Percentiles rank a stretch among this genome's conserved stretches.
phyloP scores from a whole-genome alignment of 2,329 filamentous ascomycete genomes.

The Diaporthe citriasiana region DNA sequence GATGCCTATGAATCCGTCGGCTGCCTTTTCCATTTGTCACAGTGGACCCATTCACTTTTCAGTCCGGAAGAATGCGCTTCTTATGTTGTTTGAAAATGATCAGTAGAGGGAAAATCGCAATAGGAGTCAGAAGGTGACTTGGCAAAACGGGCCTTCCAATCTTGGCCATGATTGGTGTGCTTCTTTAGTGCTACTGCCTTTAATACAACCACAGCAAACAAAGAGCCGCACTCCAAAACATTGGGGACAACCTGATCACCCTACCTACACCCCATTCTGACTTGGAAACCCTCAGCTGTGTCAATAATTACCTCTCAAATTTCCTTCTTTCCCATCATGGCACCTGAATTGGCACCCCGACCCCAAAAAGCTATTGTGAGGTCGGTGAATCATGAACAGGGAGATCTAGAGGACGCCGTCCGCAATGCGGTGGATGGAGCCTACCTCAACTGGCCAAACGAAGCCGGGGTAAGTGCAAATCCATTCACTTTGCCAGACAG shows the following conservation, averaged over 20 bases:
- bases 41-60: not conserved
- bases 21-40: not conserved
- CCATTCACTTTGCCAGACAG: accelerated
- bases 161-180: not conserved
- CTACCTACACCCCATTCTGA: not conserved
- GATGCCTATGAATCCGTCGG: not conserved
- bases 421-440: conserved; percentile 46
- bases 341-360: not conserved
- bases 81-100: not conserved
- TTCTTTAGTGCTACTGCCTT: conserved; percentile 1
- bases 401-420: conserved; percentile 29
- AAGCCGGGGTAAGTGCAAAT: conserved; percentile 57
- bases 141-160: not conserved
- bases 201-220: not conserved
- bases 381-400: conserved; percentile 11
- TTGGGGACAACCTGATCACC: not conserved
- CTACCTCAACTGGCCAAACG: conserved; percentile 63
- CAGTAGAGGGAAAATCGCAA: no score
- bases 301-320: not conserved
- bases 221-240: not conserved
- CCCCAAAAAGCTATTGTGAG: not conserved
- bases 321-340: not conserved
- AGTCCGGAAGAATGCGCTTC: not conserved
- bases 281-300: no score
- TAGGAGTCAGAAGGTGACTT: not conserved